These are phyloP conservation scores for Bruguiera hainesii DNA, from an alignment of 441 rosid species.

Conservation along the genomic window DNA sequence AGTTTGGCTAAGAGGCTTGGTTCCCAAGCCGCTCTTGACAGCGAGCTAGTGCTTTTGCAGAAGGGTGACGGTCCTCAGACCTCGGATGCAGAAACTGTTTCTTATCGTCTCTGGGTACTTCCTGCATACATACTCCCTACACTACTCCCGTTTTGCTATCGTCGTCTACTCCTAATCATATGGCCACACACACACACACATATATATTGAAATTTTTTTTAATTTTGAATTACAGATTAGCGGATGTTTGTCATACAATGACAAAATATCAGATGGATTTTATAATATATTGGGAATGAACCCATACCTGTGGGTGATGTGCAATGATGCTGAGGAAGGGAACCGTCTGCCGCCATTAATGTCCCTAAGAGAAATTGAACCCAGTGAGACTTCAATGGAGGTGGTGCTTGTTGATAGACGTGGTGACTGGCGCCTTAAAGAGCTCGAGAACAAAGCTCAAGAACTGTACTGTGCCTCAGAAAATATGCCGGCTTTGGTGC, in stretches of 20 bases:
- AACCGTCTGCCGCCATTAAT: constrained; percentile 58
- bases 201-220: too few relatives aligned
- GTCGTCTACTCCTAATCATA: not conserved
- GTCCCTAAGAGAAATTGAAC: constrained; percentile 71
- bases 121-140: not conserved
- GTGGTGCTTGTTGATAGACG: constrained; percentile 76
- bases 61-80: constrained; percentile 30
- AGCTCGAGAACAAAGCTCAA: constrained; percentile 83
- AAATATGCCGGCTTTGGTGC: constrained; percentile 60
- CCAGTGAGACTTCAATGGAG: constrained; percentile 75
- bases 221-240: constrained; percentile 39
- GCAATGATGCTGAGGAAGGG: constrained; percentile 75
- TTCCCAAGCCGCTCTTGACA: constrained; percentile 54
- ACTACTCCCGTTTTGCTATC: not conserved
- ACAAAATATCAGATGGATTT: constrained; percentile 89
- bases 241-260: constrained; percentile 83
- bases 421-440: constrained; percentile 72
- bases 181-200: not conserved
- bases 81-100: constrained; percentile 53
- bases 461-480: constrained; percentile 73
- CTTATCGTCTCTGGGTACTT: constrained; percentile 86
- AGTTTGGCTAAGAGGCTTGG: constrained; percentile 71
- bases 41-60: constrained; percentile 40
- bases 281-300: constrained; percentile 92
- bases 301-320: constrained; percentile 88